These are phyloP conservation scores for Ochetophila trinervis DNA, from an alignment of 306 rosid species.

Conservation along the genomic window DNA sequence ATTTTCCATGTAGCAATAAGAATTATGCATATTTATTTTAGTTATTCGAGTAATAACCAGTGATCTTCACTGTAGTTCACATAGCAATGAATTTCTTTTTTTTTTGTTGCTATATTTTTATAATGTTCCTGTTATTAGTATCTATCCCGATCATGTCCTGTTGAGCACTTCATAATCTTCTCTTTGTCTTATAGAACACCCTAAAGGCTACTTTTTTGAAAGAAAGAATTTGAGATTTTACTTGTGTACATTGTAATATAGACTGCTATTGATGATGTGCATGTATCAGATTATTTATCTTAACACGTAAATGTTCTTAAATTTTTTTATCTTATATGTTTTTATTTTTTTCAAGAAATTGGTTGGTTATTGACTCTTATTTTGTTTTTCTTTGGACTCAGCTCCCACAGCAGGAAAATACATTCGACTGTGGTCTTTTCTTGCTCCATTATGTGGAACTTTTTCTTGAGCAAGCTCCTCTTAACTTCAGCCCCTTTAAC, in stretches of 20 bases:
- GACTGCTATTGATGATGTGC: not conserved
- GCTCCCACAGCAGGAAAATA: conserved; percentile 85
- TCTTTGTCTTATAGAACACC: not conserved
- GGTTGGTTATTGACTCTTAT: not conserved
- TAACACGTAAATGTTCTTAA: not conserved
- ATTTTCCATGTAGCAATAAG: too few species aligned
- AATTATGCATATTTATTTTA: too few species aligned
- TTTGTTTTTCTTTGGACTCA: conserved; percentile 28
- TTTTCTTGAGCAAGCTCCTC: conserved; percentile 64
- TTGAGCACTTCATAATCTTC: not conserved
- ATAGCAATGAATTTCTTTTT: too few species aligned
- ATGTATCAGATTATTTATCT: too few species aligned
- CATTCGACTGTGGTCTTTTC: conserved; percentile 77
- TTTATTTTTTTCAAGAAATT: not conserved
- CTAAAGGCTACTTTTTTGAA: not conserved
- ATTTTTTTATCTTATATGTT: not conserved
- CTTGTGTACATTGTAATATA: not conserved
- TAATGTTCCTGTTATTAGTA: not conserved
- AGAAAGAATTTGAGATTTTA: not conserved
- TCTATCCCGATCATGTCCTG: not conserved
- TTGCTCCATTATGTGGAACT: conserved; percentile 77
- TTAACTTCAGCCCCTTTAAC: conserved; percentile 48
- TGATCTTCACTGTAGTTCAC: too few species aligned
- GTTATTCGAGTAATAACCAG: too few species aligned
- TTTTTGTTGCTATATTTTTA: too few species aligned